Percentiles rank a stretch among this genome's conserved stretches.
phyloP scores from a whole-genome alignment of 495 filamentous ascomycete genomes.

The Podospora sp. region DNA sequence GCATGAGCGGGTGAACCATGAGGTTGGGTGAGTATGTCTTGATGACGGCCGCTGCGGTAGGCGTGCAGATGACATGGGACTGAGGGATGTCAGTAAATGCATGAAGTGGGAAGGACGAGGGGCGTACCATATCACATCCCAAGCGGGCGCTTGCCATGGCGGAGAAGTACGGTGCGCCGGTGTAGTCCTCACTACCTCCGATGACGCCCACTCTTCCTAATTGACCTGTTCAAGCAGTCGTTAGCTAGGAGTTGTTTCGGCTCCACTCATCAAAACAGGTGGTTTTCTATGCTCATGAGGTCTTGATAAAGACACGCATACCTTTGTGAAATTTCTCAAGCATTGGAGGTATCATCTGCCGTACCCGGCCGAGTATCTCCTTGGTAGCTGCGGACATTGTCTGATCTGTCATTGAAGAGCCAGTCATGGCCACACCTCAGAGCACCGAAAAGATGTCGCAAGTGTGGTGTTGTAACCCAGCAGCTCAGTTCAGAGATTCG shows the following conservation, averaged over 20 bases:
- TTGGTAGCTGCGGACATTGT: constrained; percentile 53
- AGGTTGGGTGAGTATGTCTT: constrained; percentile 98
- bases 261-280: neutral
- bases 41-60: constrained; percentile 82
- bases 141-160: constrained; percentile 92
- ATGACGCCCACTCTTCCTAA: constrained; percentile 91
- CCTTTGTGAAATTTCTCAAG: constrained; percentile 97
- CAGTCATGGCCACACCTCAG: neutral
- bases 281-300: no score
- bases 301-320: constrained; percentile 35
- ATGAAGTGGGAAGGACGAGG: constrained; percentile 7
- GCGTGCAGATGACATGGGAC: constrained; percentile 97
- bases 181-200: constrained; percentile 94
- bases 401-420: constrained; percentile 18
- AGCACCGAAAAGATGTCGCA: neutral
- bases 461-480: neutral
- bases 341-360: constrained; percentile 92
- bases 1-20: constrained; percentile 97
- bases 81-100: constrained; percentile 37
- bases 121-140: constrained; percentile 77
- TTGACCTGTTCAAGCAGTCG: constrained; percentile 59
- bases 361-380: constrained; percentile 77
- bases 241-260: neutral
- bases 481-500: neutral
- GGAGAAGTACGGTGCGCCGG: constrained; percentile 96